Conservation (phyloP, 2,329 filamentous ascomycete species). For the Curvularia sp. region DNA sequence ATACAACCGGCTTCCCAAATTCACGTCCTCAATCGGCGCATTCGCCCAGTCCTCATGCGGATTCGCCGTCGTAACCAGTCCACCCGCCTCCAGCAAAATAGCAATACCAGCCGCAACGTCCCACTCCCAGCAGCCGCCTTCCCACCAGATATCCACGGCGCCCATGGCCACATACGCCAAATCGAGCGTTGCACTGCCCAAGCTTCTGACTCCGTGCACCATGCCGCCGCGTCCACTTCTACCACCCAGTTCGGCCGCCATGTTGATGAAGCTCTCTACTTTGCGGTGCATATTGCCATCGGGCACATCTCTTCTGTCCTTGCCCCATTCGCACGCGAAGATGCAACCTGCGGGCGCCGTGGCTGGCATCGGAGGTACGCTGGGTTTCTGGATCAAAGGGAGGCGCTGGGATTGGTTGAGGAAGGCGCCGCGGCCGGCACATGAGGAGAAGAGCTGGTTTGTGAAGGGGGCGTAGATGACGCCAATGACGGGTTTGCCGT, state of each 20-base stretch:
- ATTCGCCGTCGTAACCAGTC: conserved; percentile 75
- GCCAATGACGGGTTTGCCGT: conserved; percentile 68
- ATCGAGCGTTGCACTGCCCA: conserved; percentile 76
- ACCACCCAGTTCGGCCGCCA: conserved; percentile 71
- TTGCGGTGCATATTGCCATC: conserved; percentile 75
- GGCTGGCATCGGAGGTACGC: conserved; percentile 65
- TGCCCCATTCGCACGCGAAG: conserved; percentile 81
- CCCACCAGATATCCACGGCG: conserved; percentile 82
- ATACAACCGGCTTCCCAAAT: conserved; percentile 72
- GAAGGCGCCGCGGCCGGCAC: conserved; percentile 71
- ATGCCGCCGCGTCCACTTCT: conserved; percentile 73
- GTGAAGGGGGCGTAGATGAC: conserved; percentile 76
- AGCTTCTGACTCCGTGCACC: conserved; percentile 76
- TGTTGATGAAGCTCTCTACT: conserved; percentile 76
- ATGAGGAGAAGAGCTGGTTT: conserved; percentile 72
- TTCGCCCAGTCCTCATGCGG: conserved; percentile 66
- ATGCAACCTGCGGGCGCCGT: conserved; percentile 73
- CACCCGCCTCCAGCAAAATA: conserved; percentile 75
- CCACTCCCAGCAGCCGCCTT: conserved; percentile 84
- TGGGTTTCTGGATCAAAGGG: conserved; percentile 67
- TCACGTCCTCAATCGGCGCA: conserved; percentile 64
- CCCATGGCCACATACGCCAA: conserved; percentile 78
- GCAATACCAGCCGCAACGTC: conserved; percentile 79
- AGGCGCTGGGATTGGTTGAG: conserved; percentile 69
- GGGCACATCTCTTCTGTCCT: conserved; percentile 70